These are phyloP conservation scores for Alternaria sp. DNA, from an alignment of 2,329 filamentous ascomycete genomes.

Conservation along the genomic window DNA sequence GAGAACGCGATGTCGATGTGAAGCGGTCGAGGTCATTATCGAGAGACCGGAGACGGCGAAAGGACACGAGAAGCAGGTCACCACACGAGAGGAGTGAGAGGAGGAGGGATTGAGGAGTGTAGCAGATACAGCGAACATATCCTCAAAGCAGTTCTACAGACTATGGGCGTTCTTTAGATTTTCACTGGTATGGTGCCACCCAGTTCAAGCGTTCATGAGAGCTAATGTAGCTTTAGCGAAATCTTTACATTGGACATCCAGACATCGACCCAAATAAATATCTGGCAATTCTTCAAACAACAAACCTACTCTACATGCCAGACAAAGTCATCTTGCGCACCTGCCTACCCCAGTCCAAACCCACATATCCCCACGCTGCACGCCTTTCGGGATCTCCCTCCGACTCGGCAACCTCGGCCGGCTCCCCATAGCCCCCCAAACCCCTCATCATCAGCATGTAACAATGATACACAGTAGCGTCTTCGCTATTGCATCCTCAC, in stretches of 20 bases:
- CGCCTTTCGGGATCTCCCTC: background rate
- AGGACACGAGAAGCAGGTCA: conserved; percentile 27
- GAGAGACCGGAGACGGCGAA: conserved; percentile 19
- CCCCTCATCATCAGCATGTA: conserved; percentile 1
- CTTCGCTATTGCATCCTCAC: background rate
- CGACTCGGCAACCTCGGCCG: conserved; percentile 13
- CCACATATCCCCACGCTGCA: conserved; percentile 3
- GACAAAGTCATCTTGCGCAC: background rate
- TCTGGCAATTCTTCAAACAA: rapidly evolving
- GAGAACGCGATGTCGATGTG: conserved; percentile 26
- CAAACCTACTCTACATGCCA: background rate
- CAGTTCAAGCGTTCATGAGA: background rate
- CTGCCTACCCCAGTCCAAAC: background rate
- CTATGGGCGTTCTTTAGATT: background rate
- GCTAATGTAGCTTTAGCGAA: background rate
- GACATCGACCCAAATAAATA: background rate
- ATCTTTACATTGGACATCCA: background rate
- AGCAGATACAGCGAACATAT: background rate
- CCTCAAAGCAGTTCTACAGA: background rate
- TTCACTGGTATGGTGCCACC: background rate
- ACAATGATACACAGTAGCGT: background rate
- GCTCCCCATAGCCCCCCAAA: conserved; percentile 10
- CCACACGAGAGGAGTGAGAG: conserved; percentile 20
- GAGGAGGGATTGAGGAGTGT: conserved; percentile 12
- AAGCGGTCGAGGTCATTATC: conserved; percentile 37